Evolutionary conservation across 345 rosid genomes (phyloP).

Genomic region (Microthlaspi erraticum): DNA sequence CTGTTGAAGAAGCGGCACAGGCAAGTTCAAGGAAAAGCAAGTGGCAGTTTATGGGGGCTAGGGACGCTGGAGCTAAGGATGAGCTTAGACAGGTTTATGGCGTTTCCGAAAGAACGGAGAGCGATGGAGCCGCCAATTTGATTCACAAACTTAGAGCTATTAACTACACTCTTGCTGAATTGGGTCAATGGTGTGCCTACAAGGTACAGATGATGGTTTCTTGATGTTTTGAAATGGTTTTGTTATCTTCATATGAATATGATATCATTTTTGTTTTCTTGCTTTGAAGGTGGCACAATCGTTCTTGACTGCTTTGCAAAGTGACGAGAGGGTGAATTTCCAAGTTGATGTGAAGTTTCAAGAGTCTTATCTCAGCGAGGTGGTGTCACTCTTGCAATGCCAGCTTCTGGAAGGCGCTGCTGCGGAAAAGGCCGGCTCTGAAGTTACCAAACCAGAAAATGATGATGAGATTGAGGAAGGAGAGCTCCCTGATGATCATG

Average conservation of each 20-base stretch:
- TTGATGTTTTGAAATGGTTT: slow-evolving; percentile 16
- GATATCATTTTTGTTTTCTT: not conserved
- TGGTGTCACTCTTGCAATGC: slow-evolving; percentile 83
- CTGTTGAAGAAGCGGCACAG: slow-evolving; percentile 94
- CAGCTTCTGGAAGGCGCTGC: slow-evolving; percentile 91
- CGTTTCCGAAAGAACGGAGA: slow-evolving; percentile 95
- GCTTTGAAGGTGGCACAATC: slow-evolving; percentile 85
- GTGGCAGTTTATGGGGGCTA: slow-evolving; percentile 99
- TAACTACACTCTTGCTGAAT: slow-evolving; percentile 88
- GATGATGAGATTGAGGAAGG: slow-evolving; percentile 94
- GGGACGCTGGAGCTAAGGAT: slow-evolving; percentile 99
- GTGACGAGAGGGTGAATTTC: slow-evolving; percentile 89
- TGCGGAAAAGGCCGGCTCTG: slow-evolving; percentile 56
- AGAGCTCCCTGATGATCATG: slow-evolving; percentile 91
- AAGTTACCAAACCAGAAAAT: slow-evolving; percentile 48
- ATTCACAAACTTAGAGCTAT: slow-evolving; percentile 94
- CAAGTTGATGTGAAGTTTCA: slow-evolving; percentile 97
- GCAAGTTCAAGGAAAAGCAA: slow-evolving; percentile 88
- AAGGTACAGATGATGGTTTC: slow-evolving; percentile 57
- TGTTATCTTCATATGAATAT: not conserved
- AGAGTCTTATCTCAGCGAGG: slow-evolving; percentile 80
- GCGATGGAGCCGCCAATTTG: slow-evolving; percentile 97
- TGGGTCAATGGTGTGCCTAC: slow-evolving; percentile 99
- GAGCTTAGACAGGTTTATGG: slow-evolving; percentile 96
- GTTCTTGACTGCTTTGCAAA: slow-evolving; percentile 87